phyloP scores from a whole-genome alignment of 2,329 filamentous ascomycete species.

The Calonectria naviculata region DNA sequence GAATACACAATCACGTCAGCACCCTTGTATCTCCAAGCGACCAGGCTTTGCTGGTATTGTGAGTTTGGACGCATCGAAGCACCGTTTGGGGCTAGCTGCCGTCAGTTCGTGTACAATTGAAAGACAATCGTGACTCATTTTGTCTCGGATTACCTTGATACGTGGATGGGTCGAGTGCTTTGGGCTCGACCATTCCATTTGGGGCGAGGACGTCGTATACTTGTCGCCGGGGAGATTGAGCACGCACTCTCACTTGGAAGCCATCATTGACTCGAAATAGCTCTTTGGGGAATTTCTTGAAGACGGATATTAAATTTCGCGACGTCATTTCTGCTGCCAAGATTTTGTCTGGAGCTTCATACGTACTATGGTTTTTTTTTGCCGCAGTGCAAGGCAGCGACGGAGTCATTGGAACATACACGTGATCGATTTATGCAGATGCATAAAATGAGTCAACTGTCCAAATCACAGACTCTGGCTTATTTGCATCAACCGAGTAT shows the following conservation, averaged over 20 bases:
- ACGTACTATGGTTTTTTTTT: no score
- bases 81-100: conserved; percentile 32
- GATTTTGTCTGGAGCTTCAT: no score
- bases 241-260: neutral
- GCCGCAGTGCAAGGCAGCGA: neutral
- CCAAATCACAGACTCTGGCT: no score
- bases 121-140: neutral
- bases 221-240: neutral
- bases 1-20: conserved; percentile 25
- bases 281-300: conserved; percentile 13
- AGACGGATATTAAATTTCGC: neutral
- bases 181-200: conserved; percentile 11
- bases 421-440: neutral
- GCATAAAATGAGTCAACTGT: neutral
- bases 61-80: conserved; percentile 33
- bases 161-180: conserved; percentile 4
- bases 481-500: no score
- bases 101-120: neutral
- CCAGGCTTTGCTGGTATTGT: conserved; percentile 30
- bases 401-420: neutral
- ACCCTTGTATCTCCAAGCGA: conserved; percentile 25
- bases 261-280: conserved; percentile 18
- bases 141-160: neutral
- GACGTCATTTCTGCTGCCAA: neutral
- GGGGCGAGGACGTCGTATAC: conserved; percentile 11